Conservation (phyloP, 1,284 basidiomycete genomes). For the Meripilus lineatus region DNA sequence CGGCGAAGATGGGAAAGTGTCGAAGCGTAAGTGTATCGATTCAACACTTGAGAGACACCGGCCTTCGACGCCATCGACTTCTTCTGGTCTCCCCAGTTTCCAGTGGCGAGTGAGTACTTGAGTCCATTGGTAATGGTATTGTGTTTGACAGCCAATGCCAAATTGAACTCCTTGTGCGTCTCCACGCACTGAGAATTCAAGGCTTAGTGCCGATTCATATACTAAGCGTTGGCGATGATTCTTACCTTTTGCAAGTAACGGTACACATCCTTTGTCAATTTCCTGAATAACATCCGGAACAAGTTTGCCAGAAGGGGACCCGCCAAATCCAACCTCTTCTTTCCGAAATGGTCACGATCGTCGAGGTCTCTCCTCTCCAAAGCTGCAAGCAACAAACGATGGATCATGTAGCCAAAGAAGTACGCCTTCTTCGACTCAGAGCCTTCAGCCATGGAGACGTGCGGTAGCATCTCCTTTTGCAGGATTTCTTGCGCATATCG, state of each 20-base stretch:
- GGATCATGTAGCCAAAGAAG: slow-evolving; percentile 99
- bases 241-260: slow-evolving; percentile 92
- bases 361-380: slow-evolving; percentile 94
- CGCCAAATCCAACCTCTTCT: slow-evolving; percentile 95
- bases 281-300: slow-evolving; percentile 97
- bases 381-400: slow-evolving; percentile 90
- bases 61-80: slow-evolving; percentile 98
- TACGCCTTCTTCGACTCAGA: slow-evolving; percentile 99
- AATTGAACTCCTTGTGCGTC: slow-evolving; percentile 92
- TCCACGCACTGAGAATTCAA: slow-evolving; percentile 95
- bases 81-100: slow-evolving; percentile 99
- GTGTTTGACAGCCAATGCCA: slow-evolving; percentile 90
- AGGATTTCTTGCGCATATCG: slow-evolving; percentile 97
- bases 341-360: slow-evolving; percentile 99
- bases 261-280: slow-evolving; percentile 96
- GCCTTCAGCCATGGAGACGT: slow-evolving; percentile 94
- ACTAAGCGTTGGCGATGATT: slow-evolving; percentile 4
- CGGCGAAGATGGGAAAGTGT: slow-evolving; percentile 97
- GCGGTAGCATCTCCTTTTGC: slow-evolving; percentile 98
- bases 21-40: slow-evolving; percentile 98
- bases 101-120: slow-evolving; percentile 97
- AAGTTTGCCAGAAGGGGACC: slow-evolving; percentile 93
- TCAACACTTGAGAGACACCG: slow-evolving; percentile 98
- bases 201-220: too few relatives aligned
- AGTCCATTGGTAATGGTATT: slow-evolving; percentile 98